Percentiles rank a stretch among this genome's conserved stretches.
Evolutionary conservation across 1,139 yeast genomes (phyloP).

Genomic region (Torulaspora pretoriensis): DNA sequence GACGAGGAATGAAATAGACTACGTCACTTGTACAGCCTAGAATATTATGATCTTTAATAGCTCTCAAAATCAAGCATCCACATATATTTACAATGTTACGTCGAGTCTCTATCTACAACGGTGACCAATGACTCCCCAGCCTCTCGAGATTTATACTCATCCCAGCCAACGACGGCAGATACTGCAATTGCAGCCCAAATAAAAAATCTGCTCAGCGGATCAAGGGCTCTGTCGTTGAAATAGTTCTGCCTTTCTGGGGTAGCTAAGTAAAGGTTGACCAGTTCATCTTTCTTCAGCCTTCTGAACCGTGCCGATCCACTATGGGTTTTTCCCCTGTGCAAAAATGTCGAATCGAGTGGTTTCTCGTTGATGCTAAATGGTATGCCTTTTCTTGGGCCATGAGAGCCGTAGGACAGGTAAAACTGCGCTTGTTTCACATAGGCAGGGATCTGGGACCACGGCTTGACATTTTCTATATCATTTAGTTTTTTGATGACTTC

Average conservation of each 20-base stretch:
- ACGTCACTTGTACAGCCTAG: slow-evolving; percentile 13
- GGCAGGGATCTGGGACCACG: slow-evolving; percentile 24
- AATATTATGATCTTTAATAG: slow-evolving; percentile 10
- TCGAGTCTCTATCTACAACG: slow-evolving; percentile 7
- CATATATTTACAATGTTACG: slow-evolving; percentile 2
- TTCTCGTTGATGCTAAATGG: slow-evolving; percentile 8
- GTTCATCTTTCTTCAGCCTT: slow-evolving; percentile 6
- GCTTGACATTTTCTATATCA: slow-evolving; percentile 5
- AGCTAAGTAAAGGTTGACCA: slow-evolving; percentile 10
- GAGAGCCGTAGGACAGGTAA: slow-evolving; percentile 28
- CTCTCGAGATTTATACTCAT: slow-evolving; percentile 9
- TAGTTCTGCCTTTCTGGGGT: slow-evolving; percentile 8
- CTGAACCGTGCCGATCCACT: background rate
- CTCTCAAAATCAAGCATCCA: slow-evolving; percentile 8
- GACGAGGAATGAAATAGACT: slow-evolving; percentile 37
- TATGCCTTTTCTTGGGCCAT: slow-evolving; percentile 29
- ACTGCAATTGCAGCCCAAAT: slow-evolving; percentile 14
- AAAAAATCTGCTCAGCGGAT: slow-evolving; percentile 13
- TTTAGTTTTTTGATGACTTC: slow-evolving; percentile 18
- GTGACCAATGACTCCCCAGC: slow-evolving; percentile 6
- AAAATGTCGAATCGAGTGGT: slow-evolving; percentile 14
- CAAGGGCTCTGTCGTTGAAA: slow-evolving; percentile 8
- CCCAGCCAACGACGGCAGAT: slow-evolving; percentile 8
- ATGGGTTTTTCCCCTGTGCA: slow-evolving; percentile 2
- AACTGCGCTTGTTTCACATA: slow-evolving; percentile 26